Base-by-base conservation (phyloP, 257 asterid genomes). In the Datura wrightii region DNA sequence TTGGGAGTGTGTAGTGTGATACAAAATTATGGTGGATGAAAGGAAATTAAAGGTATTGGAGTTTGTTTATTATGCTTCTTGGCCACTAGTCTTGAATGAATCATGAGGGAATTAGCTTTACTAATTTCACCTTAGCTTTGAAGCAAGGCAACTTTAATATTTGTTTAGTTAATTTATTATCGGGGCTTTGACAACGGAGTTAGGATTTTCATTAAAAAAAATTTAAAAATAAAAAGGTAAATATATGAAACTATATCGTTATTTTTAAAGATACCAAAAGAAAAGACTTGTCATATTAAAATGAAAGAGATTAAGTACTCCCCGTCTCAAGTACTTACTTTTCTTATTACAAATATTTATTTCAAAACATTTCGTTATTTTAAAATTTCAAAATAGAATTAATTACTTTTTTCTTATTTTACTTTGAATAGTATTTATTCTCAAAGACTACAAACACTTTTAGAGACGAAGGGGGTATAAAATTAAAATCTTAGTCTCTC, bases 111-210 rank as follows among this genome's bases (percentile, higher is more conserved):
- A 44, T 37, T 79, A 58, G 2, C 84, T 62, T 63, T 65, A 34
- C 54, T 63, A 37, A 62, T 82, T 19, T 81, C 11, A 52, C 60
- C 80, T 83, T 83, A 62, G 80, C 80, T 83, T 83, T 36, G 54
- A 83, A 83, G 85, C 80, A 58, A 48, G 13, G 67, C 14, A 50
- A 24, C 82, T 76, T 67, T 18, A 66, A 36, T 50, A 4, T 48
- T 31, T 14, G 62, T 16, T 8, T 46, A 60, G n/a, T 54, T 60
- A 70, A n/a, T 39, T 60, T n/a, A 15, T 13, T 66, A 39, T 42
- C 39, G 3, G 44, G 58, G 42, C 16, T 34, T n/a, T 39, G 31
- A 24, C 31, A 1, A 24, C 31, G 31, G 31, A 24, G 31, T 24
- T 24, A 1, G 31, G 54, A 8, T 5, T 34, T 34, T 34, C 6